Conservation (phyloP, 1,139 yeast species). For the Candida tunisiensis region DNA sequence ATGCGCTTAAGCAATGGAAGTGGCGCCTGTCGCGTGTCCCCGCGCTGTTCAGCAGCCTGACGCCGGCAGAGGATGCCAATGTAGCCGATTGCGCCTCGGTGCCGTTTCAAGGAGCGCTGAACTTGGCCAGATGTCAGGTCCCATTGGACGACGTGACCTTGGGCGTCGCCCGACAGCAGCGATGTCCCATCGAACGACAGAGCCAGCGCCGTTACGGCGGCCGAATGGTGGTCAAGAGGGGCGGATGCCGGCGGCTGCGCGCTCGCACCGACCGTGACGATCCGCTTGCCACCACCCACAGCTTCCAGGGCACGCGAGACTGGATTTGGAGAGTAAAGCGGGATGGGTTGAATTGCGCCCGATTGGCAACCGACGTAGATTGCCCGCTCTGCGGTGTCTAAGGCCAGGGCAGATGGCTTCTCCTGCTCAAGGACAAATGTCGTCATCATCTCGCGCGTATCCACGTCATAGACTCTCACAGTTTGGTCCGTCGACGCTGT, state of each 20-base stretch:
- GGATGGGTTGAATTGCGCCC: constrained; percentile 45
- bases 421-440: constrained; percentile 56
- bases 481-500: constrained; percentile 68
- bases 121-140: constrained; percentile 72
- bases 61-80: background rate
- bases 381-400: constrained; percentile 75
- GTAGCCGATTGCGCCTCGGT: constrained; percentile 4
- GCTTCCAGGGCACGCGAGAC: constrained; percentile 31
- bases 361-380: constrained; percentile 51
- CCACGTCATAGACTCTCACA: constrained; percentile 29
- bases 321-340: constrained; percentile 33
- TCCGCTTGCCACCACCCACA: constrained; percentile 39
- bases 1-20: constrained; percentile 14
- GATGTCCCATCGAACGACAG: constrained; percentile 65
- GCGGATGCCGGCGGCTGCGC: constrained; percentile 2
- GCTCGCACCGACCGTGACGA: constrained; percentile 13
- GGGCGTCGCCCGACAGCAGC: constrained; percentile 55
- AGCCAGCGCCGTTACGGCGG: constrained; percentile 32
- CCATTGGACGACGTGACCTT: constrained; percentile 50
- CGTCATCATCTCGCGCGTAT: constrained; percentile 29
- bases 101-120: constrained; percentile 35
- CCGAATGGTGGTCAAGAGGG: constrained; percentile 11
- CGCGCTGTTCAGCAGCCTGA: background rate
- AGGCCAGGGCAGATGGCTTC: constrained; percentile 39
- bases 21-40: constrained; percentile 3